Conservation (phyloP, 208 protist species). For the Porcisia hertigi region DNA sequence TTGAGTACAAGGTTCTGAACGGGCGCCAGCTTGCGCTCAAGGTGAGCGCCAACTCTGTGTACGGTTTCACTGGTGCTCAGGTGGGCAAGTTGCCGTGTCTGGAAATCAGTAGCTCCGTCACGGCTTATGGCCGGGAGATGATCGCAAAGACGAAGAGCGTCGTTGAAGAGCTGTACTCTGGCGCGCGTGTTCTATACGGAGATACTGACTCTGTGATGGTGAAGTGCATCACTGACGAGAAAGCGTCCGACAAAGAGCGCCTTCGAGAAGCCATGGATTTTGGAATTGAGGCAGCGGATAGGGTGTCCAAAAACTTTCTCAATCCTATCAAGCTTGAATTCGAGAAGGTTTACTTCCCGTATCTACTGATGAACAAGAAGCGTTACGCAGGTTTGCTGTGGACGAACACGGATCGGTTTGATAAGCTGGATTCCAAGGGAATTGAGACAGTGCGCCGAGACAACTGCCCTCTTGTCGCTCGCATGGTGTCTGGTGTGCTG, state of each 20-base stretch:
- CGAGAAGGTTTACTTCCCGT: constrained; percentile 99
- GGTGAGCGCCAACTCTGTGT: constrained; percentile 99
- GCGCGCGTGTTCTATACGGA: constrained; percentile 98
- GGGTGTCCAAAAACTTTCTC: constrained; percentile 79
- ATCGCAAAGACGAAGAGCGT: constrained; percentile 96
- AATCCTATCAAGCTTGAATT: constrained; percentile 99
- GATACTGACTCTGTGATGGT: constrained; percentile 99
- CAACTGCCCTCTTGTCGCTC: constrained; percentile 96
- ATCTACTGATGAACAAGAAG: constrained; percentile 99
- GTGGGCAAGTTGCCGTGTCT: constrained; percentile 99
- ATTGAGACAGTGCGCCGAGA: constrained; percentile 99
- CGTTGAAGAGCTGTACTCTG: constrained; percentile 97
- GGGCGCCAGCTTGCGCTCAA: constrained; percentile 99
- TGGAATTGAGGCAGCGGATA: constrained; percentile 93
- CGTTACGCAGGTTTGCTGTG: constrained; percentile 99
- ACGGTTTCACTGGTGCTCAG: constrained; percentile 99
- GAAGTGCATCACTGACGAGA: constrained; percentile 72
- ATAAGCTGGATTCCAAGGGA: constrained; percentile 99
- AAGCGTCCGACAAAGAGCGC: constrained; percentile 59
- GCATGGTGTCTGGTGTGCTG: constrained; percentile 83
- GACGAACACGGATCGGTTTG: constrained; percentile 96
- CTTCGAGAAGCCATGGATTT: constrained; percentile 73
- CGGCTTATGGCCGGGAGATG: constrained; percentile 99
- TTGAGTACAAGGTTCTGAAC: constrained; percentile 95
- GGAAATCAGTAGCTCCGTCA: constrained; percentile 95